Base-by-base conservation (phyloP, 2,329 filamentous ascomycete genomes). In the Botryosphaeria agaves region DNA sequence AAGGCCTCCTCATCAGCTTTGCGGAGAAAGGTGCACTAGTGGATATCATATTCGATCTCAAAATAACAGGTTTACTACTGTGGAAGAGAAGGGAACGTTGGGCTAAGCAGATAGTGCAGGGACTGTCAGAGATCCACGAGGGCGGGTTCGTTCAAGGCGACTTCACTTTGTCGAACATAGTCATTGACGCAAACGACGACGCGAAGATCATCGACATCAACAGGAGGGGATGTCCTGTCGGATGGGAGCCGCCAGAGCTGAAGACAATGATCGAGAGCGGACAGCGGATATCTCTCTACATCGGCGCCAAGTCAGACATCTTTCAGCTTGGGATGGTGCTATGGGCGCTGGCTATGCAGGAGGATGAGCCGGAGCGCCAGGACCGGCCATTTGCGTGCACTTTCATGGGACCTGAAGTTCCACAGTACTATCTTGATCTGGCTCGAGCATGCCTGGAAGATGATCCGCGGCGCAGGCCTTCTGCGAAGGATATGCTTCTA, bases 161-260 rank as follows among this genome's bases (percentile, higher is more conserved):
- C 48, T 94, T 98, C 40, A 98, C 89, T 0, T 64, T 98, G 17
- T 93, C 85, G 4, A 98, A 98, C 48, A 92, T 98, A 39, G 89
- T 98, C 36, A 78, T 98, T 44, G 83, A 95, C 50, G 65, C 67
- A 8, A 57, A 78, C 26, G 76, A 84, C 46, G 69, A 94, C 46
- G 89, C 87, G 6, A 87, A 91, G 45, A 95, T 98, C 41, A 98
- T 98, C 47, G 89, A 98, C 53, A 94, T 98, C 58, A 98, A 98
- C 56, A 70, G 89, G 32, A 69, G 89, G 43, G 89, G 89, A n/a
- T 98, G 89, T 45, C 89, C 89, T 0, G 81, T 95, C 4, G 87
- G 87, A 15, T 98, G 89, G 89, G 89, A 98, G 42, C 85, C 89
- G 3, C 89, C 89, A 4, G 89, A 98, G 55, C 78, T 91, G 33